Conservation (phyloP, 2,329 filamentous ascomycete genomes). For the Gyromitra esculenta region DNA sequence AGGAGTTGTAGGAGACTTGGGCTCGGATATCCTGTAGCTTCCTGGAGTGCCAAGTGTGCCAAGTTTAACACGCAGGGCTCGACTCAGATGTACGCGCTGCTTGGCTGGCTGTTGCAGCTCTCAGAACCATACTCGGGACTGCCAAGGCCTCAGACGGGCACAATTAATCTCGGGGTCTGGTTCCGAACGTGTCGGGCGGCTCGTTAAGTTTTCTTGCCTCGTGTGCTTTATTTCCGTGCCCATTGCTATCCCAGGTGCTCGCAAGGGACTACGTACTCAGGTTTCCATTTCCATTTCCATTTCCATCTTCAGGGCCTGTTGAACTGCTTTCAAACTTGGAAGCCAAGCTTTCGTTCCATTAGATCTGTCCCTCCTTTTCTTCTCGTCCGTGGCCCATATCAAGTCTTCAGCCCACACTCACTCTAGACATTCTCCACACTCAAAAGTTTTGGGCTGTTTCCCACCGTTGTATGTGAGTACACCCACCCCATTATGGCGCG, state of each 20-base stretch:
- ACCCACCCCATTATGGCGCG: conserved; percentile 40
- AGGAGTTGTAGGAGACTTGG: conserved; percentile 19
- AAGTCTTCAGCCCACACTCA: conserved; percentile 14
- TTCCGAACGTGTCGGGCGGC: conserved; percentile 33
- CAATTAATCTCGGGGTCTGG: conserved; percentile 24
- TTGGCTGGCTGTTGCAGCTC: conserved; percentile 13
- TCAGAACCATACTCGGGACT: conserved; percentile 19
- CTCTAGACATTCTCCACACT: conserved; percentile 14
- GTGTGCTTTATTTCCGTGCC: conserved; percentile 25
- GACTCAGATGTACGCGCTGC: conserved; percentile 32
- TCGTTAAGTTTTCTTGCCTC: conserved; percentile 20
- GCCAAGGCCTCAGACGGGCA: conserved; percentile 32
- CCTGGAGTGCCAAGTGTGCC: conserved; percentile 17
- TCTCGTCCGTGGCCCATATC: conserved; percentile 17
- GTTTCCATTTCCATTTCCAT: neutral
- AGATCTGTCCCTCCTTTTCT: conserved; percentile 30
- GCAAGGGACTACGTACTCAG: conserved; percentile 42
- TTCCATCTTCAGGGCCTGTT: conserved; percentile 20
- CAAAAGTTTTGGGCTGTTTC: conserved; percentile 9
- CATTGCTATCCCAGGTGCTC: conserved; percentile 11
- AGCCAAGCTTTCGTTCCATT: conserved; percentile 30
- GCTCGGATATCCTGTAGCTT: neutral
- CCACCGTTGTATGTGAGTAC: conserved; percentile 35
- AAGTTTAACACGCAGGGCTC: conserved; percentile 9
- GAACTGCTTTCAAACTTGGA: conserved; percentile 25